phyloP scores from a whole-genome alignment of 2,329 filamentous ascomycete genomes.

The Colletotrichum simmondsii region DNA sequence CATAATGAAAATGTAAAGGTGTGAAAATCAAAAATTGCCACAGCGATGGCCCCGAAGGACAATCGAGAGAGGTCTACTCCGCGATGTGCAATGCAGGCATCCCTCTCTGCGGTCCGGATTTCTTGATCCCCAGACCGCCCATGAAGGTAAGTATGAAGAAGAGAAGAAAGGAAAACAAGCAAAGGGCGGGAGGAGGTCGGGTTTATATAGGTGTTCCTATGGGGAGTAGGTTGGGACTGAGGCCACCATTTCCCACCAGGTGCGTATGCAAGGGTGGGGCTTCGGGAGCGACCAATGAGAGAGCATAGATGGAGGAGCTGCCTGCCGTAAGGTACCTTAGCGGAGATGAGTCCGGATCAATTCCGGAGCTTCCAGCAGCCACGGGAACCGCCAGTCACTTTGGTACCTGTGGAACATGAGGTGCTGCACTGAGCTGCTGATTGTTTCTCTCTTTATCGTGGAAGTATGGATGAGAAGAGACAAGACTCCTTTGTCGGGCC shows the following conservation, averaged over 20 bases:
- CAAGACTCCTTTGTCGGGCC: no score
- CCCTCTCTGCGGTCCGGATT: constrained; percentile 47
- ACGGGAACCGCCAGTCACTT: no score
- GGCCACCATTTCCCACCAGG: background rate
- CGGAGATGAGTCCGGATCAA: background rate
- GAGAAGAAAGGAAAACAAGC: background rate
- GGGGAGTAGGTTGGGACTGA: background rate
- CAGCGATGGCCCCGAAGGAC: constrained; percentile 37
- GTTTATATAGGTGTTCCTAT: background rate
- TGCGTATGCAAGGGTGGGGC: background rate
- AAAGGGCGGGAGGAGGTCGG: background rate
- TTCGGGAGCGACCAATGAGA: background rate
- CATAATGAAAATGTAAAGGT: constrained; percentile 37
- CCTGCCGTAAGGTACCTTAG: background rate
- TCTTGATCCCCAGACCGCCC: no score
- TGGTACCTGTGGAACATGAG: no score
- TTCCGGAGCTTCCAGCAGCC: background rate
- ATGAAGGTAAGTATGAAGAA: no score
- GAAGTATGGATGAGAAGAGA: no score
- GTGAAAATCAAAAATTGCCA: constrained; percentile 37
- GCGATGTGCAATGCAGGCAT: constrained; percentile 64
- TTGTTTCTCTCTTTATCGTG: no score
- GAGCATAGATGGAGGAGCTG: background rate
- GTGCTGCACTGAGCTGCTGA: no score
- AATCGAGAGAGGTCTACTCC: constrained; percentile 36